Evolutionary conservation across 164 flowering plant genomes (phyloP), one percentile per base, ranked within the genome.

Genomic region (Berberis vulgaris): DNA sequence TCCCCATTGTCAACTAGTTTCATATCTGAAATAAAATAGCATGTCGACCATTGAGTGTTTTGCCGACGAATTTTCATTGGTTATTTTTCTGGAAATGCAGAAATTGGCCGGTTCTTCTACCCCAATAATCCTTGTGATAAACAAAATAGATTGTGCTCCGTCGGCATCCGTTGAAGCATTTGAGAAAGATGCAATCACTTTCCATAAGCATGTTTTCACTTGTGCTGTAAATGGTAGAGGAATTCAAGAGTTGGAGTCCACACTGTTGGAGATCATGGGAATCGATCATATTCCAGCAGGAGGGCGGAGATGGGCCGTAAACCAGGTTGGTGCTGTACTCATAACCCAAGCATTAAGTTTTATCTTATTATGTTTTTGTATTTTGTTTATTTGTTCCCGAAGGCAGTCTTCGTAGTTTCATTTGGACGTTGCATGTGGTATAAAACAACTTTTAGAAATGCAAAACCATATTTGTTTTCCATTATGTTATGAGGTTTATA

Each of bases 211-310:
- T 59, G 81, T 90, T 45, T 77, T 70, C 12, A 90, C 98, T 9
- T 88, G 92, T 76, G 98, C 98, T 41, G 73, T 88, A 54, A 85
- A 84, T 56, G 91, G 97, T 63, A 77, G 87, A 71, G 97, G 97
- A 62, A 76, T 94, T 60, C 57, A 72, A 53, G 95, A 87, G 39
- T 64, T 94, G 60, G 98, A 90, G 62, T 73, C 73, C 7, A 84
- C 96, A 59, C 80, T 94, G 49, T 58, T 74, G 40, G 85, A 88
- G 71, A 80, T 86, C 46, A 75, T 83, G 45, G 95, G 97, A 54
- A 87, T 90, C 69, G 74, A 87, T 63, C 80, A 26, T 41, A 77
- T 84, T 64, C 76, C 86, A 52, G 71, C 78, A 12, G 95, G 88
- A n/a, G 97, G 96, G 7, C 82, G 84, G 7, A 77, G 75, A 68